Conservation (phyloP, 2,329 filamentous ascomycete species). For the Talaromyces pinophilus region DNA sequence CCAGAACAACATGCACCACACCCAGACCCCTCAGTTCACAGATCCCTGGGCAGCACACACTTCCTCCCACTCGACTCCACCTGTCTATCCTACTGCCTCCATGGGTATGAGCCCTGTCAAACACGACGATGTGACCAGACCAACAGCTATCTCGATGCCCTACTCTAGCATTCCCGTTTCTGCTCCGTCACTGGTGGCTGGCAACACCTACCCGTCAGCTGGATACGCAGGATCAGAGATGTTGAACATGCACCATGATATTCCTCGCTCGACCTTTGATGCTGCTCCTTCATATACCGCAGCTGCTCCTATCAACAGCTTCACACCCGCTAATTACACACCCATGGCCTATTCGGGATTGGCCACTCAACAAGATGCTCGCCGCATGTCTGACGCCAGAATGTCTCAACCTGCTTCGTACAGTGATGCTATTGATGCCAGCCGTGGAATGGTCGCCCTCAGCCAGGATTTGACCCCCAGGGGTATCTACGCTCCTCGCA, state of each 20-base stretch:
- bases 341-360: constrained; percentile 67
- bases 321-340: constrained; percentile 73
- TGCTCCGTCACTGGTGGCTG: constrained; percentile 68
- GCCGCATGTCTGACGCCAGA: constrained; percentile 66
- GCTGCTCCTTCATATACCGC: constrained; percentile 62
- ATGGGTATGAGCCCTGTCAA: constrained; percentile 62
- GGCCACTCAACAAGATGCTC: constrained; percentile 53
- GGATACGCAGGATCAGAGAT: constrained; percentile 64
- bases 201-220: constrained; percentile 63
- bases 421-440: constrained; percentile 87
- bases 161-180: constrained; percentile 73
- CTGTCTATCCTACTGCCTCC: constrained; percentile 55
- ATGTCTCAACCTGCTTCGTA: constrained; percentile 61
- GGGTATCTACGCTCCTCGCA: constrained; percentile 77
- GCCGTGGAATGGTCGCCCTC: constrained; percentile 91
- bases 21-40: constrained; percentile 73
- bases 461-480: constrained; percentile 88
- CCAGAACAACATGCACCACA: constrained; percentile 64
- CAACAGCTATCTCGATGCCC: constrained; percentile 67
- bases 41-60: constrained; percentile 78
- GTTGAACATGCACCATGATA: constrained; percentile 73
- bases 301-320: constrained; percentile 68
- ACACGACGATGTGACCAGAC: constrained; percentile 57
- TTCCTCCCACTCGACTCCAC: constrained; percentile 64
- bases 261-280: constrained; percentile 72